phyloP scores from a whole-genome alignment of 2,329 filamentous ascomycete genomes.

The Colletotrichum lupini region DNA sequence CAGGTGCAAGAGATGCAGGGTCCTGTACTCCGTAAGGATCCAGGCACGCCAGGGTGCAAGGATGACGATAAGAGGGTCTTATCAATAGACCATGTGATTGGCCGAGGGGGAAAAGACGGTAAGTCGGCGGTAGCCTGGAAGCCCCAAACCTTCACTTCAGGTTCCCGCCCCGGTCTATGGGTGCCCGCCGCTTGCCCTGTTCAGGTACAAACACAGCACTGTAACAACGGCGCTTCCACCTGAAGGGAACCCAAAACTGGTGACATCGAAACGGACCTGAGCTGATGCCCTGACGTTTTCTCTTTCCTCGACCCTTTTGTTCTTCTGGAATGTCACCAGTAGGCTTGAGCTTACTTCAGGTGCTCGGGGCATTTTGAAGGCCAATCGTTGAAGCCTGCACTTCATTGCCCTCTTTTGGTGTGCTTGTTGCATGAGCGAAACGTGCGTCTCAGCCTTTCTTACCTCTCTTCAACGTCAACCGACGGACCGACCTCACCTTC shows the following conservation, averaged over 20 bases:
- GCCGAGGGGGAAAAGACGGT: neutral
- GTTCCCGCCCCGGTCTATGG: neutral
- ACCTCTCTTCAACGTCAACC: constrained; percentile 7
- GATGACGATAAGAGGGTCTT: neutral
- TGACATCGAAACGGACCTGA: neutral
- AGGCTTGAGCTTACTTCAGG: neutral
- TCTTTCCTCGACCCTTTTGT: neutral
- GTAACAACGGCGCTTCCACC: neutral
- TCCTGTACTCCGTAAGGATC: neutral
- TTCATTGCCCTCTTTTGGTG: neutral
- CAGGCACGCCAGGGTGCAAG: neutral
- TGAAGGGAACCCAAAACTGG: neutral
- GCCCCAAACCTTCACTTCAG: neutral
- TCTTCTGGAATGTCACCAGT: neutral
- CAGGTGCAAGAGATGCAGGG: neutral
- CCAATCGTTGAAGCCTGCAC: neutral
- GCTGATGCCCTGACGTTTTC: neutral
- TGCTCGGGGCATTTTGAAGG: neutral
- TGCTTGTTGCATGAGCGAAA: constrained; percentile 23
- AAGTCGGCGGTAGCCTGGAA: constrained; percentile 4
- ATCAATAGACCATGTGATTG: neutral
- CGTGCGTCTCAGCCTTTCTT: constrained; percentile 20
- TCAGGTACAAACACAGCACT: neutral
- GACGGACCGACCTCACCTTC: constrained; percentile 5
- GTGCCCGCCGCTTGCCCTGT: neutral